phyloP scores from a whole-genome alignment of 2,329 filamentous ascomycete genomes.

The Teratosphaeria epicoccoides region DNA sequence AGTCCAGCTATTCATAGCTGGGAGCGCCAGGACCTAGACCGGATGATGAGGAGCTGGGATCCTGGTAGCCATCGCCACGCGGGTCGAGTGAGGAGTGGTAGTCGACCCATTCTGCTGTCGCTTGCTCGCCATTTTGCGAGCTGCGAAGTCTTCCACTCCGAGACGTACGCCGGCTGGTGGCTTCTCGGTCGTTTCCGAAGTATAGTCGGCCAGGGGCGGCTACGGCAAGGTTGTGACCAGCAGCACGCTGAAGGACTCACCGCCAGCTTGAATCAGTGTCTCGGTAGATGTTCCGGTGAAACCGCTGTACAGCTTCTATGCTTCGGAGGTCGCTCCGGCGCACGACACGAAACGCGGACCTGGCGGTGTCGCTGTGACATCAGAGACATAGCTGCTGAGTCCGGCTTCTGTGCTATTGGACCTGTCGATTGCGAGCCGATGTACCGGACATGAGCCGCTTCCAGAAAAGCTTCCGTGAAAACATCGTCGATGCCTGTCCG shows the following conservation, averaged over 20 bases:
- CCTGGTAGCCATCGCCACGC: conserved; percentile 34
- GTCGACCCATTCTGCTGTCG: conserved; percentile 43
- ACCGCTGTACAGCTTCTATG: conserved; percentile 42
- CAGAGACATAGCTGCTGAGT: conserved; percentile 9
- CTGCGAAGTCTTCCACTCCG: conserved; percentile 40
- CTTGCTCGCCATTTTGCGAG: conserved; percentile 36
- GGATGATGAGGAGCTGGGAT: conserved; percentile 38
- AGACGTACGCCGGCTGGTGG: conserved; percentile 51
- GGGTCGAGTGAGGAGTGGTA: conserved; percentile 35
- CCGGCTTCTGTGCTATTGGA: conserved; percentile 11
- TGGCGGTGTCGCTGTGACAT: conserved; percentile 24
- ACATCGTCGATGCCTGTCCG: conserved; percentile 32
- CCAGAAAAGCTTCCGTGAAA: conserved; percentile 31
- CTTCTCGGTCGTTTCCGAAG: conserved; percentile 42
- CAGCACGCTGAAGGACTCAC: conserved; percentile 35
- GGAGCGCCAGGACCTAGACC: conserved; percentile 36
- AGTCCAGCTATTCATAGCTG: conserved; percentile 40
- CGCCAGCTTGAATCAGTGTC: conserved; percentile 29
- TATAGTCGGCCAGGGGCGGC: conserved; percentile 53
- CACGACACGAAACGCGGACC: conserved; percentile 43
- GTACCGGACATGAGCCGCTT: conserved; percentile 21
- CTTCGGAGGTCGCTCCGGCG: conserved; percentile 37
- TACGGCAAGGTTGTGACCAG: conserved; percentile 34
- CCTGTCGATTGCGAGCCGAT: conserved; percentile 6
- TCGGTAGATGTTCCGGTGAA: conserved; percentile 41